These are phyloP conservation scores for Colletotrichum navitas DNA, from an alignment of 2,329 filamentous ascomycete genomes.

Conservation along the genomic window DNA sequence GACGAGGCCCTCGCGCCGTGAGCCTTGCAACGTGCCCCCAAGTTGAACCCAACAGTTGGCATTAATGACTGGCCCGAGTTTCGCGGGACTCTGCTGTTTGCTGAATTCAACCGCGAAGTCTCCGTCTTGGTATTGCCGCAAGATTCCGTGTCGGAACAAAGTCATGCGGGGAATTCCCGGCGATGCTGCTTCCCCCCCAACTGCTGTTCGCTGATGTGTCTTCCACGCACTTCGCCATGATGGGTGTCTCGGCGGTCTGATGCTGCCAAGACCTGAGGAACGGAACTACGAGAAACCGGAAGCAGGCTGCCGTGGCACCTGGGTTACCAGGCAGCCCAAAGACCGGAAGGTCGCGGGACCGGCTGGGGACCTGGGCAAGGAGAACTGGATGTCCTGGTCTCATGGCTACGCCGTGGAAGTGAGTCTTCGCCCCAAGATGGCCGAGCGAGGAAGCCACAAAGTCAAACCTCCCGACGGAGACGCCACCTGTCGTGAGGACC, in stretches of 20 bases:
- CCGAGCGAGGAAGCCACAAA: conserved; percentile 4
- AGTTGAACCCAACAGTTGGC: conserved; percentile 21
- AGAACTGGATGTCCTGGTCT: conserved; percentile 1
- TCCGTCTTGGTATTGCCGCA: background rate
- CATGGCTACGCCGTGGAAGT: background rate
- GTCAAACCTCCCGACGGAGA: conserved; percentile 10
- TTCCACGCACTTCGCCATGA: background rate
- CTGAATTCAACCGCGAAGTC: background rate
- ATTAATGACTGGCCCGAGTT: background rate
- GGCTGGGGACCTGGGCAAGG: background rate
- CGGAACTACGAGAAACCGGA: conserved; percentile 2
- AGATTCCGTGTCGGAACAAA: background rate
- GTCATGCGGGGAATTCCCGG: background rate
- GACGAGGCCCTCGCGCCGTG: background rate
- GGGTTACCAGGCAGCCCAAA: conserved; percentile 10
- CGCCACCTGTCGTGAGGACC: conserved; percentile 15
- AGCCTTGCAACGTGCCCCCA: background rate
- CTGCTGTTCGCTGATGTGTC: background rate
- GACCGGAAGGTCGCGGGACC: background rate
- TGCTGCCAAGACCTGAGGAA: background rate
- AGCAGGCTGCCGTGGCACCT: conserved; percentile 4
- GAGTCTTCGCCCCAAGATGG: background rate
- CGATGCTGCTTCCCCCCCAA: background rate
- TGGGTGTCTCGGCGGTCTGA: background rate
- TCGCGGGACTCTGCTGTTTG: conserved; percentile 18